Conservation (phyloP, 2,329 filamentous ascomycete genomes). For the Stromatinia cepivora region DNA sequence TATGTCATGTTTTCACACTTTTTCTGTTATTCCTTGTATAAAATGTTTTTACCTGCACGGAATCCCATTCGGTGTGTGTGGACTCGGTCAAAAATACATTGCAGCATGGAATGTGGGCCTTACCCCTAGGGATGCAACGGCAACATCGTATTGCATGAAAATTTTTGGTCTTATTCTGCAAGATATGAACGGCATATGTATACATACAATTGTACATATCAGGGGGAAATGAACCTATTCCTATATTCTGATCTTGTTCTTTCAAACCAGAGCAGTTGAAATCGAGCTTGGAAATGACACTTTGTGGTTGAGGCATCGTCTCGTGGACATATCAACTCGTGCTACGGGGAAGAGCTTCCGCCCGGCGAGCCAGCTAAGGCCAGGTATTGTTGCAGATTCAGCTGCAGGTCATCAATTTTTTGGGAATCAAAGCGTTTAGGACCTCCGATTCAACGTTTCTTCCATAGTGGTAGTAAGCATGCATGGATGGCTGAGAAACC, state of each 20-base stretch:
- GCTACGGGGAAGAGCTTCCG: constrained; percentile 25
- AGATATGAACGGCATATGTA: constrained; percentile 19
- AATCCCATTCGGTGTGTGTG: constrained; percentile 14
- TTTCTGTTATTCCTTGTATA: constrained; percentile 14
- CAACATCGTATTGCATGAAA: constrained; percentile 20
- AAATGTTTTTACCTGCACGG: background rate
- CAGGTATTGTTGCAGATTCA: constrained; percentile 21
- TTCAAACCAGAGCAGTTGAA: constrained; percentile 16
- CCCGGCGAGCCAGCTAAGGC: constrained; percentile 10
- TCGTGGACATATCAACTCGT: constrained; percentile 20
- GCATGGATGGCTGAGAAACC: constrained; percentile 18
- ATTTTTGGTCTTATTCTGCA: background rate
- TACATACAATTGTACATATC: constrained; percentile 13
- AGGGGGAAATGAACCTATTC: constrained; percentile 1
- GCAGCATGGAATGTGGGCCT: constrained; percentile 12
- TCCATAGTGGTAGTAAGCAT: constrained; percentile 18
- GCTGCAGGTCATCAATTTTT: constrained; percentile 24
- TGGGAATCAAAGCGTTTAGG: constrained; percentile 21
- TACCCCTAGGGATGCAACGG: constrained; percentile 19
- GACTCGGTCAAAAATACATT: constrained; percentile 10
- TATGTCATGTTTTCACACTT: constrained; percentile 22
- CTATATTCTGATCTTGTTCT: background rate
- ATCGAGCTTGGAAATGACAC: background rate
- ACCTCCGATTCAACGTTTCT: constrained; percentile 17
- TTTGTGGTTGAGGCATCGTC: constrained; percentile 19